phyloP scores from a whole-genome alignment of 352 stramenopile genomes.

The Elongisporangium undulatum region DNA sequence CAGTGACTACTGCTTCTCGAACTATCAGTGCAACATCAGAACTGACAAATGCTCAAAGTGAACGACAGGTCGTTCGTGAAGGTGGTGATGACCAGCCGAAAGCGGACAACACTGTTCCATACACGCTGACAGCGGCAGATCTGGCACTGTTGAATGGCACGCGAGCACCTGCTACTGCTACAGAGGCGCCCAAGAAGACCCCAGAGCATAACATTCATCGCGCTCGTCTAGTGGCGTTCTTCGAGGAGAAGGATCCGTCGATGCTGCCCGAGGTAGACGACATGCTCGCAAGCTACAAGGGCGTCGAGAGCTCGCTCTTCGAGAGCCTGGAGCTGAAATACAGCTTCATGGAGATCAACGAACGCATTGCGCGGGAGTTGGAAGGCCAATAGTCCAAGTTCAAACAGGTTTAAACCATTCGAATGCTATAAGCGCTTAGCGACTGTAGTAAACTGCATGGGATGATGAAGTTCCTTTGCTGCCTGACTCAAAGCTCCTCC shows the following conservation, averaged over 20 bases:
- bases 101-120: constrained; percentile 30
- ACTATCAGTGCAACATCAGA: not conserved
- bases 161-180: constrained; percentile 1
- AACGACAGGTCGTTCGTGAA: constrained; percentile 14
- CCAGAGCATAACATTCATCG: constrained; percentile 16
- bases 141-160: constrained; percentile 73
- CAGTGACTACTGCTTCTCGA: not conserved
- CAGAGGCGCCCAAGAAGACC: not conserved
- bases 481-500: not conserved
- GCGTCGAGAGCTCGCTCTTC: constrained; percentile 71
- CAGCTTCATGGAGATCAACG: constrained; percentile 63
- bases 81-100: constrained; percentile 1
- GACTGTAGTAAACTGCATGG: not conserved
- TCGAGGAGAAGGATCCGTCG: constrained; percentile 56
- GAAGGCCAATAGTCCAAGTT: not conserved
- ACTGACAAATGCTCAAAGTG: not conserved
- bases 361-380: constrained; percentile 32
- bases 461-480: too few relatives aligned
- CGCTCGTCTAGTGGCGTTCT: constrained; percentile 51
- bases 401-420: not conserved
- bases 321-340: constrained; percentile 85
- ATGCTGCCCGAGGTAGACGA: constrained; percentile 66
- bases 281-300: constrained; percentile 70
- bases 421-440: not conserved
- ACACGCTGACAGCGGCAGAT: constrained; percentile 64